Conservation (phyloP, 1,284 basidiomycete species). For the Psilocybe mexicana region DNA sequence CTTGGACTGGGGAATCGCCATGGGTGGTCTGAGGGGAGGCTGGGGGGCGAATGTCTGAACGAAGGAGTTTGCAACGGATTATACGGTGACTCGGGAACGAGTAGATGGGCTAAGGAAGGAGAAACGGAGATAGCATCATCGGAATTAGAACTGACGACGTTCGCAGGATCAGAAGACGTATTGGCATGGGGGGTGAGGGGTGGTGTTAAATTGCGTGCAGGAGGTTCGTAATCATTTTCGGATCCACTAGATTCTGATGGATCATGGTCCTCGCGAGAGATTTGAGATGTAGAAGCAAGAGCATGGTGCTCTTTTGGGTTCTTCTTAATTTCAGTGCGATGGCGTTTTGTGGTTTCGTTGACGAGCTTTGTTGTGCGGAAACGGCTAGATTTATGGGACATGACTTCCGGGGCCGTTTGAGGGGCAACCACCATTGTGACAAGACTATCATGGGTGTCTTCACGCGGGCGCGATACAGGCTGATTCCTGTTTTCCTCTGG, state of each 20-base stretch:
- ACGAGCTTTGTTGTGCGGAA: constrained; percentile 37
- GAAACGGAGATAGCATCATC: constrained; percentile 23
- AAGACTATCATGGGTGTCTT: constrained; percentile 41
- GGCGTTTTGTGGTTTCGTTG: constrained; percentile 20
- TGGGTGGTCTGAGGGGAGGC: constrained; percentile 69
- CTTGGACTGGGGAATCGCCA: constrained; percentile 76
- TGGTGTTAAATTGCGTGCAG: constrained; percentile 30
- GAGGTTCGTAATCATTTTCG: constrained; percentile 18
- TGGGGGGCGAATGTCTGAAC: constrained; percentile 72
- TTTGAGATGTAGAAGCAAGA: constrained; percentile 15
- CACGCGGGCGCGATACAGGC: constrained; percentile 23
- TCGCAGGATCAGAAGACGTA: constrained; percentile 31
- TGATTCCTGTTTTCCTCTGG: constrained; percentile 48
- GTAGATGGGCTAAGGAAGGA: constrained; percentile 27
- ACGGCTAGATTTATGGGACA: constrained; percentile 39
- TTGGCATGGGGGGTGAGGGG: constrained; percentile 39
- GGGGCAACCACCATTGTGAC: constrained; percentile 41
- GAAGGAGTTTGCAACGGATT: constrained; percentile 69
- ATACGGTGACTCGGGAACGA: constrained; percentile 67
- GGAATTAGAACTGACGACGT: constrained; percentile 25
- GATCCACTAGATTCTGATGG: constrained; percentile 19
- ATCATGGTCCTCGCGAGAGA: constrained; percentile 23
- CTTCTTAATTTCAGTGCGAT: constrained; percentile 4
- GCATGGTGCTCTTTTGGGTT: constrained; percentile 7
- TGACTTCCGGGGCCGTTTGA: constrained; percentile 33